Percentiles rank a stretch among this genome's conserved stretches.
phyloP scores from a whole-genome alignment of 2,329 filamentous ascomycete genomes.

The Huntiella abstrusa region DNA sequence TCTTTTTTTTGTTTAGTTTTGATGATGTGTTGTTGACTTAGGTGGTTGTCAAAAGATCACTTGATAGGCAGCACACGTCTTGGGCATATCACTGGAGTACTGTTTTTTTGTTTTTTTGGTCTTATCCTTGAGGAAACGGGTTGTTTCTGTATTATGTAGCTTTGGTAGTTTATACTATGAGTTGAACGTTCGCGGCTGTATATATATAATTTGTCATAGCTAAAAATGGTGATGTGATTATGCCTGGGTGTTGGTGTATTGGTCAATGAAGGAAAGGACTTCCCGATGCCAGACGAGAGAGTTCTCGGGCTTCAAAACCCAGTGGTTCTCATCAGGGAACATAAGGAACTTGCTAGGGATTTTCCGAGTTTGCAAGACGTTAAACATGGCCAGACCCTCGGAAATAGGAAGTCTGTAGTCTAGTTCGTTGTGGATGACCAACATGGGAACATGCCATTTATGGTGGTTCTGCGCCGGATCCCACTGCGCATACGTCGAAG shows the following conservation, averaged over 20 bases:
- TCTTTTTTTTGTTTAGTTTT: neutral
- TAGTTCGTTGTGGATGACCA: constrained; percentile 71
- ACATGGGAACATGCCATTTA: constrained; percentile 70
- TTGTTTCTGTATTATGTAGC: constrained; percentile 3
- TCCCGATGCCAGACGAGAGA: constrained; percentile 76
- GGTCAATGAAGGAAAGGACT: constrained; percentile 61
- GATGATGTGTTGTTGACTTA: neutral
- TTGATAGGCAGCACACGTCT: constrained; percentile 10
- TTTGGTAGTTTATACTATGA: constrained; percentile 2
- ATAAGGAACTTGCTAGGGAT: constrained; percentile 62
- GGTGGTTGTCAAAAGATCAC: constrained; percentile 2
- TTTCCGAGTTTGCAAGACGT: constrained; percentile 57
- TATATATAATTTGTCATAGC: neutral
- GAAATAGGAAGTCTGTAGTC: constrained; percentile 77
- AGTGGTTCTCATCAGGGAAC: constrained; percentile 60
- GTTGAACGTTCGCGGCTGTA: neutral
- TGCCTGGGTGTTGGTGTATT: constrained; percentile 27
- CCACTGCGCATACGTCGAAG: constrained; percentile 47
- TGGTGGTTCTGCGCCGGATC: constrained; percentile 44
- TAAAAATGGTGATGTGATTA: neutral
- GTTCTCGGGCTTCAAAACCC: constrained; percentile 87
- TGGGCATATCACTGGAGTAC: constrained; percentile 10
- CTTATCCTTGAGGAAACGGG: constrained; percentile 4
- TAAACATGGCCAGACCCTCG: constrained; percentile 72
- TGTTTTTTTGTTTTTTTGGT: constrained; percentile 7